Evolutionary conservation across 2,329 filamentous ascomycete species (phyloP).

Genomic region (Fusarium setosum): DNA sequence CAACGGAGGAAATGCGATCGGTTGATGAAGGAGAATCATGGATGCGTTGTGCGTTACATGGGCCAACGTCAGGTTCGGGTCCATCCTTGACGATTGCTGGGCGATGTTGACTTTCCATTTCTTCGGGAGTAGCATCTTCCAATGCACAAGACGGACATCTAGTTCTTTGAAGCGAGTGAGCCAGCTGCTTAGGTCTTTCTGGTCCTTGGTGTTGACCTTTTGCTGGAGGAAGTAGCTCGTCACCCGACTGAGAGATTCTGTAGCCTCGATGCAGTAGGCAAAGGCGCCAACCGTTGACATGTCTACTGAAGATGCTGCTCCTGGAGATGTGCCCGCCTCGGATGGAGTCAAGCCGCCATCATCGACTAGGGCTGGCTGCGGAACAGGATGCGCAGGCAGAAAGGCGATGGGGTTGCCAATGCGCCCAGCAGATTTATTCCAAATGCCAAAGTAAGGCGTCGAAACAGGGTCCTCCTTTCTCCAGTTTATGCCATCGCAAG

Average conservation of each 20-base stretch:
- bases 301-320: conserved; percentile 37
- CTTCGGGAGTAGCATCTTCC: conserved; percentile 33
- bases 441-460: conserved; percentile 55
- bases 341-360: conserved; percentile 14
- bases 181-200: conserved; percentile 52
- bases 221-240: conserved; percentile 57
- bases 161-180: conserved; percentile 58
- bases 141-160: conserved; percentile 51
- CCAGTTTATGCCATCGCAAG: conserved; percentile 53
- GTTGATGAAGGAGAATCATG: conserved; percentile 59
- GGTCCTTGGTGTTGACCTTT: conserved; percentile 49
- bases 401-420: conserved; percentile 49
- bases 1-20: conserved; percentile 54
- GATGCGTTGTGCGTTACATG: conserved; percentile 60
- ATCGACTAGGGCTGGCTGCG: neutral
- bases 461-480: conserved; percentile 47
- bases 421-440: conserved; percentile 49
- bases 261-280: conserved; percentile 57
- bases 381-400: conserved; percentile 36
- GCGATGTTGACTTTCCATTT: conserved; percentile 36
- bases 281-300: conserved; percentile 54
- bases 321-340: conserved; percentile 23
- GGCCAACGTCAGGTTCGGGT: conserved; percentile 59
- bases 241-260: conserved; percentile 55
- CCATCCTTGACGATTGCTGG: conserved; percentile 47